Percentiles rank a stretch among this genome's conserved stretches.
Conservation (phyloP, 768 basidiomycete genomes). For the Candolleomyces eurysporus region DNA sequence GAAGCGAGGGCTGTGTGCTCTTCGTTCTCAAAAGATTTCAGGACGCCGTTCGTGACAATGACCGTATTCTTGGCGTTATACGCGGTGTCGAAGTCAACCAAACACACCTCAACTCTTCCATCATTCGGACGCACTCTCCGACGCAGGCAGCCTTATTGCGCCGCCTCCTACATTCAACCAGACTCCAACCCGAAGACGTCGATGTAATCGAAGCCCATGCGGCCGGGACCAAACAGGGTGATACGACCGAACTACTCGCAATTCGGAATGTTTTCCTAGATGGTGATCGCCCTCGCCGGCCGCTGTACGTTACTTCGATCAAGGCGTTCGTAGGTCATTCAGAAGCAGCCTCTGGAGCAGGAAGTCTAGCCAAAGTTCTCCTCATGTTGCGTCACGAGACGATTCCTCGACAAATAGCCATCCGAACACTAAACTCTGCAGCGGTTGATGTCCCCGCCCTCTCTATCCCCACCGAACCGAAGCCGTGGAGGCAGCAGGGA, state of each 20-base stretch:
- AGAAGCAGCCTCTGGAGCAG: conserved; percentile 73
- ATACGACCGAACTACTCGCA: conserved; percentile 62
- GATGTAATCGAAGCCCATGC: conserved; percentile 75
- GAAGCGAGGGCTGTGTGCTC: conserved; percentile 67
- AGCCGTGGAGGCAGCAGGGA: conserved; percentile 41
- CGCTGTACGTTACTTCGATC: conserved; percentile 64
- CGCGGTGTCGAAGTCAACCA: conserved; percentile 72
- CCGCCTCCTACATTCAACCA: conserved; percentile 42
- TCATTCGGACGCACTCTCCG: conserved; percentile 68
- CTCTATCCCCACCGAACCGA: conserved; percentile 40
- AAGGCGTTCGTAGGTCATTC: conserved; percentile 76
- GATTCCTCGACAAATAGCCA: conserved; percentile 62
- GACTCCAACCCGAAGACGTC: conserved; percentile 44
- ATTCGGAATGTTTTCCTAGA: conserved; percentile 52
- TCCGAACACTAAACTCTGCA: conserved; percentile 53
- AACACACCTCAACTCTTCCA: conserved; percentile 61
- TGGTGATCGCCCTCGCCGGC: conserved; percentile 40
- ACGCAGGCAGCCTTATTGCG: conserved; percentile 60
- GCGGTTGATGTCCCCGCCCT: conserved; percentile 46
- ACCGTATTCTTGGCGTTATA: conserved; percentile 67
- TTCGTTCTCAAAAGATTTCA: conserved; percentile 71
- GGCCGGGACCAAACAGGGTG: conserved; percentile 71
- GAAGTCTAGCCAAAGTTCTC: conserved; percentile 67
- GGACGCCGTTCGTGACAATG: conserved; percentile 65
- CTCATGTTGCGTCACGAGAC: conserved; percentile 58